phyloP scores from a whole-genome alignment of 208 protist genomes.

The Leishmania braziliensis region DNA sequence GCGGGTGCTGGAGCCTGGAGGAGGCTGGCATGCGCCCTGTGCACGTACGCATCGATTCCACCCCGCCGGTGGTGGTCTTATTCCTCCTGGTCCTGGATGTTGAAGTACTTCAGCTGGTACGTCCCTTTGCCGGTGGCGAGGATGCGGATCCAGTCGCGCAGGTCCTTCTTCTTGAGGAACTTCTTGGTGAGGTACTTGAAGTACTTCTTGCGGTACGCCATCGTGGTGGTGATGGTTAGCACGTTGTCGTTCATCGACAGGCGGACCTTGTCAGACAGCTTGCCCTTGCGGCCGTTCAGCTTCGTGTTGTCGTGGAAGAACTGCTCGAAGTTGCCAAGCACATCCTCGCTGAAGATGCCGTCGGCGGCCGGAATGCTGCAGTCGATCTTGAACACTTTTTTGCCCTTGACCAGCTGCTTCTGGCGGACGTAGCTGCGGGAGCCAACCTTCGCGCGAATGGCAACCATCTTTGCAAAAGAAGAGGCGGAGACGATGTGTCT shows the following conservation, averaged over 20 bases:
- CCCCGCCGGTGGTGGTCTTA: constrained; percentile 15
- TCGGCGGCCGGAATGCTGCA: constrained; percentile 66
- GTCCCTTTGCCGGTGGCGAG: constrained; percentile 94
- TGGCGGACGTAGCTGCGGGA: constrained; percentile 82
- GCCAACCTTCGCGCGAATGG: constrained; percentile 91
- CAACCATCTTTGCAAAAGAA: constrained; percentile 68
- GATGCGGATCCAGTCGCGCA: constrained; percentile 98
- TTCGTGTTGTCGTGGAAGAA: constrained; percentile 98
- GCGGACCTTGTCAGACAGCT: constrained; percentile 95
- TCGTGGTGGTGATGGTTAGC: constrained; percentile 88
- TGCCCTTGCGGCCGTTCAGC: constrained; percentile 98
- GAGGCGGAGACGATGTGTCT: constrained; percentile 10
- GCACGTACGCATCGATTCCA: neutral
- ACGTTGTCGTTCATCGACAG: constrained; percentile 89
- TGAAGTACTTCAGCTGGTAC: constrained; percentile 99
- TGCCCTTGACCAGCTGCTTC: constrained; percentile 88
- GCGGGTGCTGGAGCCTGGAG: neutral
- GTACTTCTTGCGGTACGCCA: constrained; percentile 98
- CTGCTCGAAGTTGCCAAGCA: constrained; percentile 93
- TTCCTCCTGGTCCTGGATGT: constrained; percentile 96
- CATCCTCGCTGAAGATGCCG: constrained; percentile 84
- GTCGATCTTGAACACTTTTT: constrained; percentile 89
- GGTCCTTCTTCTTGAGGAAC: constrained; percentile 98
- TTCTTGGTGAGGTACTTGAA: constrained; percentile 99
- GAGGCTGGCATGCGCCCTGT: neutral